Conservation (phyloP, 179 eudicot species). For the Amaranthus tricolor region DNA sequence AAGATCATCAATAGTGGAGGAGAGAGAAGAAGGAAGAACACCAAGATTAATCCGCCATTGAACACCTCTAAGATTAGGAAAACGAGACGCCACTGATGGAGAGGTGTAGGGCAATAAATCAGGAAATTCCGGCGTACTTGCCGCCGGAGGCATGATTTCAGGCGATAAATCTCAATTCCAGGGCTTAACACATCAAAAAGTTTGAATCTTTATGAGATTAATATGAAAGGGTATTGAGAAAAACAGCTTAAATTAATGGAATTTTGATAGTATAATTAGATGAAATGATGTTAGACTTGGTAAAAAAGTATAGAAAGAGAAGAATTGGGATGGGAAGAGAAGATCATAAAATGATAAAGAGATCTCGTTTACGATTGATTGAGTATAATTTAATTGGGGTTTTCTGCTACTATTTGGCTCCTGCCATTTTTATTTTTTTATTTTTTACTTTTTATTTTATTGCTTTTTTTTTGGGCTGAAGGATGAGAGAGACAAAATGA, state of each 20-base stretch:
- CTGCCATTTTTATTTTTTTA: too few species aligned
- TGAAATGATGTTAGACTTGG: neutral
- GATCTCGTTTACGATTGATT: conserved; percentile 5
- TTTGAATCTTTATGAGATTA: conserved; percentile 7
- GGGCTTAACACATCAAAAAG: neutral
- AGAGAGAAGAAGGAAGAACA: conserved; percentile 59
- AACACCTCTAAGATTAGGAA: conserved; percentile 67
- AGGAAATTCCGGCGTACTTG: conserved; percentile 15
- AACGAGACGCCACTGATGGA: conserved; percentile 28
- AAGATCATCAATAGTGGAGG: conserved; percentile 62
- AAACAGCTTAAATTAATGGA: neutral
- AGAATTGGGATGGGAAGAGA: neutral
- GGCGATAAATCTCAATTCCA: neutral
- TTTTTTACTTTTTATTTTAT: neutral
- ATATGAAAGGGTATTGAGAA: neutral
- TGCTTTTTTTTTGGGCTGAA: neutral
- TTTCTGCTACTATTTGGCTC: neutral
- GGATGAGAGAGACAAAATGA: conserved; percentile 6
- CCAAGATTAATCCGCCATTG: conserved; percentile 90
- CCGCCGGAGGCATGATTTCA: conserved; percentile 27
- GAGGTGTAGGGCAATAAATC: conserved; percentile 19
- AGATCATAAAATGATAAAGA: neutral
- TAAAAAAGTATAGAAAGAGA: neutral
- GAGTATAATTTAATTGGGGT: neutral
- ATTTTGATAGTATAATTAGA: neutral